Base-by-base conservation (phyloP, 1,284 basidiomycete genomes). In the Entoloma clypeatum region DNA sequence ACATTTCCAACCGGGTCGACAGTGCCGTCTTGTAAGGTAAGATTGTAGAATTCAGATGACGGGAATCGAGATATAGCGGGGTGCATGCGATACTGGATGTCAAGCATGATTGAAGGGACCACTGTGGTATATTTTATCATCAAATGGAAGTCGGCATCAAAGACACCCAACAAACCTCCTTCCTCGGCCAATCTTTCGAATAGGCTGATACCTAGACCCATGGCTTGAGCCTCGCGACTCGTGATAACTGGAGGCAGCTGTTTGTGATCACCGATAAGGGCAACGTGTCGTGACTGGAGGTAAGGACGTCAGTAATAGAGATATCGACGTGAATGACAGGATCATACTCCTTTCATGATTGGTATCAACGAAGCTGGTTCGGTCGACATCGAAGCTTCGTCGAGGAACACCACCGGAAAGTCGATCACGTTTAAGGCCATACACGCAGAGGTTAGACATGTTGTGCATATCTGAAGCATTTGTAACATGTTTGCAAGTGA, bases 351-450 rank as follows among this genome's bases (percentile, higher is more conserved):
- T 75, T 88, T 91, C 79, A 90, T 92, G 25, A 94, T 67, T 0
- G 91, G 88, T 43, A 94, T 81, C 31, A 93, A 65, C 8, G 86
- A 84, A 16, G 88, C 81, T 10, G 92, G 91, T 64, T 97, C 93
- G 1, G 92, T 95, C 8, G 90, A 92, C 91, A 95, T 96, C 7
- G 87, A 90, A 2, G 92, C 93, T 63, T 97, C 94, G 60, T 97
- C 93, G 19, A 97, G 66, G 57, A 96, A 93, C 5, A 97, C 92
- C 23, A 96, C 76, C 1, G 93, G 94, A 56, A 96, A 94, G 57
- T 97, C 93, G 30, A 84, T 74, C 11, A 79, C 72, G 48, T 78
- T 74, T 43, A 85, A 59, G 1, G 72, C 65, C 22, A 60, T 57
- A 11, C 75, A 78, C 7, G 81, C 83, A 4, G 87, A 77, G 0